Evolutionary conservation across 2,329 filamentous ascomycete species (phyloP).

Genomic region (Dissoconium aciculare): DNA sequence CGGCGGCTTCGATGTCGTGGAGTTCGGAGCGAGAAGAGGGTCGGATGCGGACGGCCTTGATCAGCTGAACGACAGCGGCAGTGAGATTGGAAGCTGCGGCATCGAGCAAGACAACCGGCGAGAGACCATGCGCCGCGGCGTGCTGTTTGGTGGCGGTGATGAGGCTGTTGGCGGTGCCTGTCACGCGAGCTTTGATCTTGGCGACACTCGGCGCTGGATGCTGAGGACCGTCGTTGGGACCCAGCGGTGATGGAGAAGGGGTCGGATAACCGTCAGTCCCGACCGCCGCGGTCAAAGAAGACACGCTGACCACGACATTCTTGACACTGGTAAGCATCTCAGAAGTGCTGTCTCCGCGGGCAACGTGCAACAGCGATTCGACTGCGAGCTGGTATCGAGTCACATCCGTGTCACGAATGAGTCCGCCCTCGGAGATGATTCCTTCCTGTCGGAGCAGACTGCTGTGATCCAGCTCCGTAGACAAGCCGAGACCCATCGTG

Average conservation of each 20-base stretch:
- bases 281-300: conserved; percentile 71
- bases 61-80: conserved; percentile 68
- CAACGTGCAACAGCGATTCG: conserved; percentile 71
- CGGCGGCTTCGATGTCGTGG: conserved; percentile 12
- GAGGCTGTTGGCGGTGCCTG: conserved; percentile 86
- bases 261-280: conserved; percentile 26
- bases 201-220: conserved; percentile 28
- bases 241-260: conserved; percentile 18
- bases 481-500: conserved; percentile 57
- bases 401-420: conserved; percentile 82
- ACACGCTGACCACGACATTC: conserved; percentile 63
- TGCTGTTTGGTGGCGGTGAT: conserved; percentile 94
- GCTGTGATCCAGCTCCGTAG: conserved; percentile 42
- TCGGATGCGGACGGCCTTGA: conserved; percentile 71
- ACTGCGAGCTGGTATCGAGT: conserved; percentile 91
- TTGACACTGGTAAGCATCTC: conserved; percentile 77
- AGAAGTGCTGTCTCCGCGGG: conserved; percentile 57
- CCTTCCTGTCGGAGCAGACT: conserved; percentile 50
- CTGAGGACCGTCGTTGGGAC: conserved; percentile 9
- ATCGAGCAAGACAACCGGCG: conserved; percentile 83
- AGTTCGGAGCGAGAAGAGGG: conserved; percentile 14
- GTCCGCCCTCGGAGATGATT: conserved; percentile 45
- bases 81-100: conserved; percentile 85
- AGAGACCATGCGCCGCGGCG: conserved; percentile 64
- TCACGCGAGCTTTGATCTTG: conserved; percentile 60